phyloP scores from a whole-genome alignment of 106 monocot species.

The Posidonia australis region DNA sequence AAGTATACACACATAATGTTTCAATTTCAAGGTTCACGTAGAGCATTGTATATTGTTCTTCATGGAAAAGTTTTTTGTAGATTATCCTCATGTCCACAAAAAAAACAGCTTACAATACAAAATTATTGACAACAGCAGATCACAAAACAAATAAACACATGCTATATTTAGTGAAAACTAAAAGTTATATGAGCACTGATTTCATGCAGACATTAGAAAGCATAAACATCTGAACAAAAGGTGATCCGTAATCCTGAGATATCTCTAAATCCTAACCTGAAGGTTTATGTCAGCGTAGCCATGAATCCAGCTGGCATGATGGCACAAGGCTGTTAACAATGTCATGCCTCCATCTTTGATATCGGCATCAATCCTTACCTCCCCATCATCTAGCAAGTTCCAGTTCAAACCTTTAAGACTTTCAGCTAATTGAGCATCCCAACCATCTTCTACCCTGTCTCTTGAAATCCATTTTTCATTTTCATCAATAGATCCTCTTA shows the following conservation, averaged over 20 bases:
- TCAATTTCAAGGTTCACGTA: too few species aligned
- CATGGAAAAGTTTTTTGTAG: too few species aligned
- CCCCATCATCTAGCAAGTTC: slow-evolving; percentile 69
- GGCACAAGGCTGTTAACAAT: slow-evolving; percentile 81
- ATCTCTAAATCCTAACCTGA: slow-evolving; percentile 43
- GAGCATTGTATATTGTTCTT: too few species aligned
- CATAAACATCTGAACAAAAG: background rate
- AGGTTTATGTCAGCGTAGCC: slow-evolving; percentile 94
- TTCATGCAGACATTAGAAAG: background rate
- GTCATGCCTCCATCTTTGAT: slow-evolving; percentile 99
- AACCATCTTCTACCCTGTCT: slow-evolving; percentile 87
- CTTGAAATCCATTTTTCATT: slow-evolving; percentile 55
- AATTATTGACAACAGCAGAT: too few species aligned
- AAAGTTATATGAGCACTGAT: too few species aligned
- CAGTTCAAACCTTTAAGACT: slow-evolving; percentile 89
- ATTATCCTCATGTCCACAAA: too few species aligned
- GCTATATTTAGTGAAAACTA: too few species aligned
- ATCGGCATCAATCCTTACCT: slow-evolving; percentile 86
- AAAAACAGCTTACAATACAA: too few species aligned
- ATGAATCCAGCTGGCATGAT: slow-evolving; percentile 91
- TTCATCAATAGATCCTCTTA: slow-evolving; percentile 37
- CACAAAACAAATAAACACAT: too few species aligned
- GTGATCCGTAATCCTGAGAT: background rate
- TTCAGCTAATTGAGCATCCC: slow-evolving; percentile 86
- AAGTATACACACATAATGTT: too few species aligned